These are phyloP conservation scores for Alloascoidea africana DNA, from an alignment of 805 yeast species.

Conservation along the genomic window DNA sequence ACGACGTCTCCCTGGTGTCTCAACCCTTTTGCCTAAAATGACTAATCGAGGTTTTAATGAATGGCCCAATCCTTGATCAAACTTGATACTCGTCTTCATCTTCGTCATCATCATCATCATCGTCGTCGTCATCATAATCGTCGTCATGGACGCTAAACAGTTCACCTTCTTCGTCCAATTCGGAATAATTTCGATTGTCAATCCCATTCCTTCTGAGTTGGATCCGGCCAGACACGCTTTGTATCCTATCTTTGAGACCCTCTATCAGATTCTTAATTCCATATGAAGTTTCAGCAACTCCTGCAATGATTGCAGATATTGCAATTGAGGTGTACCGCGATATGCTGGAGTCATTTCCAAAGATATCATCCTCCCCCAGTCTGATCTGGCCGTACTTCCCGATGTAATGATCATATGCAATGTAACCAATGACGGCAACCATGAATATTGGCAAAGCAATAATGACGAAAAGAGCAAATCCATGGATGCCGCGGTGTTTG, in stretches of 20 bases:
- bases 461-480: conserved; percentile 31
- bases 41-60: neutral
- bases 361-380: conserved; percentile 55
- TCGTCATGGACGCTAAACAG: conserved; percentile 6
- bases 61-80: neutral
- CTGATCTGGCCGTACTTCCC: conserved; percentile 78
- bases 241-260: conserved; percentile 3
- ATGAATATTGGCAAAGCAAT: conserved; percentile 38
- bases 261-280: conserved; percentile 2
- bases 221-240: neutral
- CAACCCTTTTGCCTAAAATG: too few species aligned
- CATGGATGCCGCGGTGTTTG: conserved; percentile 35
- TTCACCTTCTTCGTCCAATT: conserved; percentile 9
- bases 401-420: conserved; percentile 70
- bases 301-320: neutral
- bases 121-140: conserved; percentile 7
- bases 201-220: neutral
- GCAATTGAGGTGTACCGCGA: neutral
- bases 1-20: too few species aligned
- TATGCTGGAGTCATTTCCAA: conserved; percentile 52
- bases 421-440: conserved; percentile 42
- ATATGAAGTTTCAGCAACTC: neutral
- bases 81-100: conserved; percentile 2
- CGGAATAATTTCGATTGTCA: conserved; percentile 2
- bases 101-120: conserved; percentile 3